Evolutionary conservation across 306 rosid genomes (phyloP).

Genomic region (Lathyrus tuberosus): DNA sequence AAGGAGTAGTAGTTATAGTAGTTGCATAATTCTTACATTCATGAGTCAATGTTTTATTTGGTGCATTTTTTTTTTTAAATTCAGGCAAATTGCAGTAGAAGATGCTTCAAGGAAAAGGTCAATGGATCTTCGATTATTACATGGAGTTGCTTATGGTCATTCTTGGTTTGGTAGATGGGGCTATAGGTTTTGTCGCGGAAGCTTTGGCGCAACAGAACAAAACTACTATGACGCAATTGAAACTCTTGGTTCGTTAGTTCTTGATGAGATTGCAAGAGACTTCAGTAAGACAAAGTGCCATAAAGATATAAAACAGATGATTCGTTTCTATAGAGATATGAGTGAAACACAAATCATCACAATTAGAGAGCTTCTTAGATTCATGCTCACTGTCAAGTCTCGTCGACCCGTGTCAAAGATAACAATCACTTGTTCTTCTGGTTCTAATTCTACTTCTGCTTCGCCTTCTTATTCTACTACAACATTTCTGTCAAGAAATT

Average conservation of each 20-base stretch:
- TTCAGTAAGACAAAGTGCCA: slow-evolving; percentile 41
- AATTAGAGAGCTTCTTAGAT: slow-evolving; percentile 70
- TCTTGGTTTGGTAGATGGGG: slow-evolving; percentile 98
- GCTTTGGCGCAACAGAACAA: slow-evolving; percentile 66
- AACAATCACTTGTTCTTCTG: slow-evolving; percentile 3
- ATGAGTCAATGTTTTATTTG: slow-evolving; percentile 1
- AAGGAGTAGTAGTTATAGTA: neutral
- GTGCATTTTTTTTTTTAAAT: slow-evolving; percentile 22
- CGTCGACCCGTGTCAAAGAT: slow-evolving; percentile 48
- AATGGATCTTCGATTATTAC: slow-evolving; percentile 85
- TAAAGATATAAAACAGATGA: slow-evolving; percentile 64
- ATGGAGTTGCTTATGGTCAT: slow-evolving; percentile 88
- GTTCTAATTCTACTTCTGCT: neutral
- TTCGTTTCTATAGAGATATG: slow-evolving; percentile 69
- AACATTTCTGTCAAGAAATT: slow-evolving; percentile 38
- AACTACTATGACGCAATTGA: slow-evolving; percentile 62
- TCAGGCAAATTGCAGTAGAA: slow-evolving; percentile 72
- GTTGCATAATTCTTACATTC: neutral
- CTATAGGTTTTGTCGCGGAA: slow-evolving; percentile 70
- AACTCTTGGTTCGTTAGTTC: slow-evolving; percentile 58
- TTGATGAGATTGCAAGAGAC: slow-evolving; percentile 54
- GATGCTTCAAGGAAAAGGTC: slow-evolving; percentile 71
- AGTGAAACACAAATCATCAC: slow-evolving; percentile 75
- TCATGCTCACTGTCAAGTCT: slow-evolving; percentile 81
- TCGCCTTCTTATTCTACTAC: slow-evolving; percentile 33